Evolutionary conservation across 106 monocot species (phyloP), one percentile per base, ranked within the genome.

Genomic region (Dendrobium officinale): DNA sequence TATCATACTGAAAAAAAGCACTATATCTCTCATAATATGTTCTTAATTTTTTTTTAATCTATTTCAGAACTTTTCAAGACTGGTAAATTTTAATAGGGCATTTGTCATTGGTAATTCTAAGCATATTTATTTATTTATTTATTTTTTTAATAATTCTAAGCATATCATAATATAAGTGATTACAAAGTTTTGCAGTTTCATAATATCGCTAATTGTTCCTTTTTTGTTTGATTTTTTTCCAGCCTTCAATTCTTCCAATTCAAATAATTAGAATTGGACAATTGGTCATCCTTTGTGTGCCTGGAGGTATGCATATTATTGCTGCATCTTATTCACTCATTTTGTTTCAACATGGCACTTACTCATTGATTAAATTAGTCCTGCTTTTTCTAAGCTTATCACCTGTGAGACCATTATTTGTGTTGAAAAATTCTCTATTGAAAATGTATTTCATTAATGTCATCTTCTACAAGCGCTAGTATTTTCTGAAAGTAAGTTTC

Each of bases 161-260:
- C 76, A 11, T 48, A 75, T 42, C 13, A 61, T 11, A 45, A 55
- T 5, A 75, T 61, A n/a, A 10, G 10, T 42, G 45, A 59, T 48
- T 49, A 7, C 64, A 20, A 48, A 33, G n/a, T 49, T 75, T 64
- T 9, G 15, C 56, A 6, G 66, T 66, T 66, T 61, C 49, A 29
- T 37, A 59, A 20, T 68, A 7, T 77, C 29, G 19, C 41, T 82
- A 68, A 82, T 64, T 55, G 5, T 40, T 72, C 15, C 29, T 79
- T 10, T 18, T 79, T 27, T 74, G 55, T n/a, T 10, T 13, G 27
- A 13, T 22, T 82, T 48, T 83, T 59, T 68, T 45, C 40, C 83
- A 97, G 97, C 97, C 97, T 79, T 85, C 97, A 24, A 78, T 97
- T 73, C 94, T 97, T 76, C 97, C 97, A 79, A 78, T 97, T 86